Evolutionary conservation across 2,329 filamentous ascomycete genomes (phyloP), one percentile per base, ranked within the genome.

Genomic region (Chaetomiaceae sp.): DNA sequence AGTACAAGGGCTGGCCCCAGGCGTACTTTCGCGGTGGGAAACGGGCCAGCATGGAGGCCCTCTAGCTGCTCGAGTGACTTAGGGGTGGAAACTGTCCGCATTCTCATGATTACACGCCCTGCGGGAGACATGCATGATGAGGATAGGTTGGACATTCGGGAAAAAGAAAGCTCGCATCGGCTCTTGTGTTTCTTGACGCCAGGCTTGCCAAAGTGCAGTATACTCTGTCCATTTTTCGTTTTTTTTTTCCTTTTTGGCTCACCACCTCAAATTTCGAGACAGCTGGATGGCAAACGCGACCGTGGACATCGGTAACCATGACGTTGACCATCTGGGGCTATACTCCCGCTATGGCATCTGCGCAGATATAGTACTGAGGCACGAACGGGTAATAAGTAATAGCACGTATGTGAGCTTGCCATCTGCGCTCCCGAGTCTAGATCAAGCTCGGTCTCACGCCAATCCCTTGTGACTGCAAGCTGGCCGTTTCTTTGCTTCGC

Each of bases 321-420:
- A 44, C 40, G 14, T 5, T 16, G 48, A 34, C 42, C 41, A 51
- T 34, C 27, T 51, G 11, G 41, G 27, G 13, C 18, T 51, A 13
- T 25, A 40, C 9, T 34, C 32, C 6, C 18, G 20, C n/a, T 51
- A 33, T 32, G 34, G 41, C 18, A 51, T 51, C n/a, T 51, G 48
- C 34, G 33, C 33, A 33, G 41, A 51, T 16, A 33, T 8, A 9
- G 30, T 51, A 32, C 27, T 33, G n/a, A 37, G n/a, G 25, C 48
- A 33, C 29, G 41, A 51, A 27, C 33, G 33, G 25, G 42, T 41
- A 13, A 33, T 51, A 40, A n/a, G n/a, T n/a, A n/a, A n/a, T n/a
- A n/a, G 48, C 33, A 38, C 48, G 41, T 51, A 51, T 18, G 36
- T 34, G 16, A 14, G 8, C 18, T 18, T 34, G 13, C 21, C 27